Evolutionary conservation across 2,329 filamentous ascomycete species (phyloP).

Genomic region (Aspergillus sojae): DNA sequence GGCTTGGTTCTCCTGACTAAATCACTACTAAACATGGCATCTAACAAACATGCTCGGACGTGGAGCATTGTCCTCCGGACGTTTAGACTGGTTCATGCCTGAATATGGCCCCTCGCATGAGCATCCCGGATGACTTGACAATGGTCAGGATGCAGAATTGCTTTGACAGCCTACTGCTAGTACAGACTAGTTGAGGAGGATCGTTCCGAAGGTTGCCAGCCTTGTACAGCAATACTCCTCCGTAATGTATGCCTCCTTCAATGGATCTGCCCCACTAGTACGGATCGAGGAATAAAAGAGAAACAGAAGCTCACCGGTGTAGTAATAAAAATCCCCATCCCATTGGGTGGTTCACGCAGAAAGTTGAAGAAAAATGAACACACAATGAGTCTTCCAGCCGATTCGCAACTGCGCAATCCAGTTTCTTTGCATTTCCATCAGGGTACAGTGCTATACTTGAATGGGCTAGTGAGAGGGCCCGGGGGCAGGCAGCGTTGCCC

Average conservation of each 20-base stretch:
- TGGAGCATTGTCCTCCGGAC: background rate
- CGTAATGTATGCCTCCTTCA: too few relatives aligned
- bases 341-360: background rate
- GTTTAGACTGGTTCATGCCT: background rate
- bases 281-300: too few relatives aligned
- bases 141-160: background rate
- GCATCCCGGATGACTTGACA: constrained; percentile 1
- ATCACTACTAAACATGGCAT: background rate
- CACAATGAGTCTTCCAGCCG: background rate
- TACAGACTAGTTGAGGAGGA: background rate
- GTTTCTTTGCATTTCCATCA: background rate
- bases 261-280: too few relatives aligned
- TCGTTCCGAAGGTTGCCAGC: background rate
- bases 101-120: background rate
- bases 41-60: background rate
- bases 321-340: background rate
- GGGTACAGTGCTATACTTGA: background rate
- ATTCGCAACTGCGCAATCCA: background rate
- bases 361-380: background rate
- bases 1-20: background rate
- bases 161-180: background rate
- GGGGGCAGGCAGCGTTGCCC: background rate
- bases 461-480: background rate
- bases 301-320: background rate
- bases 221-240: background rate